Base-by-base conservation (phyloP, 2,329 filamentous ascomycete species). In the Macrophomina phaseolina region DNA sequence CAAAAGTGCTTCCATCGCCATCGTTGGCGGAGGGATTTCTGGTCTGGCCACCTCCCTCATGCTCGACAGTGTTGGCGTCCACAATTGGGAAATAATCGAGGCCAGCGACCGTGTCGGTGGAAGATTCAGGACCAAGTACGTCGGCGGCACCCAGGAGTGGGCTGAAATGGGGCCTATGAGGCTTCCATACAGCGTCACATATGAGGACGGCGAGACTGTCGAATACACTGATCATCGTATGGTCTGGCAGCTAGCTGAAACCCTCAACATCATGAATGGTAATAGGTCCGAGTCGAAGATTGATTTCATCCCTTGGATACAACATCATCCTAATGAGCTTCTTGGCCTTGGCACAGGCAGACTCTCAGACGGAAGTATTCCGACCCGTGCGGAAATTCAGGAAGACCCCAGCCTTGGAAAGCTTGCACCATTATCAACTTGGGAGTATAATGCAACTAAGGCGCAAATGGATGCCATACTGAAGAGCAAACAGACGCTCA, bases 31-130 rank as follows among this genome's bases (percentile, higher is more conserved):
- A 32, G 65, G 65, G 5, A 64, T 67, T 36, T 67, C 65, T 38
- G 65, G 65, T 11, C 45, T 67, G 28, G 53, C 65, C 12, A 67
- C 65, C 14, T 58, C 46, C n/a, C 65, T 67, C 56, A 67, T 67
- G 56, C 65, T 67, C 11, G 60, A 63, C 1, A 63, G 60, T 46
- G 18, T 63, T 8, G 46, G 60, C 6, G 4, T 63, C n/a, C 32
- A 63, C 60, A 63, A 63, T 12, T 63, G 60, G 60, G 60, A 63
- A 36, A 63, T 63, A 8, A 38, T 63, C 34, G 60, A 63, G 16
- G 60, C 46, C 18, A 63, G 60, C 45, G 32, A 40, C 34, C 60
- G 46, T 5, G 60, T 63, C 2, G 60, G 60, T 2, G 60, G 60
- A n/a, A 28, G 60, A 6, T 63, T 63, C 60, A 23, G 60, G 9